phyloP scores from a whole-genome alignment of 768 basidiomycete species.

The Leccinum subgranulosum region DNA sequence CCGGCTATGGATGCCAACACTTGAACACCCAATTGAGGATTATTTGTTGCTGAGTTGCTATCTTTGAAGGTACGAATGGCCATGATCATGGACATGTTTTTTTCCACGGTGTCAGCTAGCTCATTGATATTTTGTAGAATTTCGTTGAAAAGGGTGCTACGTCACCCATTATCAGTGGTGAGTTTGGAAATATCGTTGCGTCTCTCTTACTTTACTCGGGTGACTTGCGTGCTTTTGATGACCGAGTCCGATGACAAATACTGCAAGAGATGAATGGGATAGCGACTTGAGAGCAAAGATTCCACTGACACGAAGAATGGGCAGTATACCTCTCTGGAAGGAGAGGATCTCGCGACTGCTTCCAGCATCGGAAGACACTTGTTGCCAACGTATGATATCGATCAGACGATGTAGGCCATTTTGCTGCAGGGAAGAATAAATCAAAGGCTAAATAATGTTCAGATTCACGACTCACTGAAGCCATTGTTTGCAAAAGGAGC shows the following conservation, averaged over 20 bases:
- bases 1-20: slow-evolving; percentile 45
- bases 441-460: not conserved
- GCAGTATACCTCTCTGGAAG: slow-evolving; percentile 57
- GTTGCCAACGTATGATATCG: slow-evolving; percentile 46
- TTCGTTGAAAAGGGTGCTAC: slow-evolving; percentile 43
- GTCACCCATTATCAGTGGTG: slow-evolving; percentile 5
- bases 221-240: slow-evolving; percentile 51
- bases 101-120: slow-evolving; percentile 40
- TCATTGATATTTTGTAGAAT: slow-evolving; percentile 44
- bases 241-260: slow-evolving; percentile 60
- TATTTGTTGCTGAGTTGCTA: slow-evolving; percentile 11
- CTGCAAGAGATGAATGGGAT: slow-evolving; percentile 29
- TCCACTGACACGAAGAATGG: slow-evolving; percentile 45
- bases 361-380: slow-evolving; percentile 39
- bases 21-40: slow-evolving; percentile 35
- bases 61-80: slow-evolving; percentile 33
- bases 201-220: slow-evolving; percentile 46
- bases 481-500: slow-evolving; percentile 39
- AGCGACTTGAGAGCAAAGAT: not conserved
- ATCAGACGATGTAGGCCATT: slow-evolving; percentile 49
- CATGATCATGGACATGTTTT: slow-evolving; percentile 36
- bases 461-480: slow-evolving; percentile 30
- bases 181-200: not conserved
- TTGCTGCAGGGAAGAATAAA: slow-evolving; percentile 30
- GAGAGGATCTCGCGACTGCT: slow-evolving; percentile 40